Conservation (phyloP, 2,329 filamentous ascomycete species). For the Ophiosphaerella narmari region DNA sequence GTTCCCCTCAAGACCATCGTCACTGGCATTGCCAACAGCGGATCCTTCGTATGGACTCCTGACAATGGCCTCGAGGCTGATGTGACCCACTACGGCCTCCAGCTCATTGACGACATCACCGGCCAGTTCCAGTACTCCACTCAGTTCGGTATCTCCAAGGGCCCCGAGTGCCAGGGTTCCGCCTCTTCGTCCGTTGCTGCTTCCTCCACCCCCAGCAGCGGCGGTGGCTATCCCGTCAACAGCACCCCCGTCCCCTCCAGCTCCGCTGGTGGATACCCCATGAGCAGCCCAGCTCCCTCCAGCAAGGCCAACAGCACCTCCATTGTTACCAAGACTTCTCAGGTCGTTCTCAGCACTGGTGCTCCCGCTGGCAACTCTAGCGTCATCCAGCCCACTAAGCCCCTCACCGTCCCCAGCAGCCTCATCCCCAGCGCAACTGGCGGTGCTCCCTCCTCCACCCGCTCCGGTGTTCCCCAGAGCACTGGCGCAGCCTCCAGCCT, state of each 20-base stretch:
- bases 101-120: slow-evolving; percentile 63
- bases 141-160: slow-evolving; percentile 64
- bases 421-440: slow-evolving; percentile 37
- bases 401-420: slow-evolving; percentile 37
- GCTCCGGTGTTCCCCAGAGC: slow-evolving; percentile 26
- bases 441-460: slow-evolving; percentile 28
- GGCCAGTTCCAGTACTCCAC: slow-evolving; percentile 64
- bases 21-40: slow-evolving; percentile 61
- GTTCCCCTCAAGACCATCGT: slow-evolving; percentile 51
- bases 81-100: slow-evolving; percentile 62
- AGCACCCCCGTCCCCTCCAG: no score
- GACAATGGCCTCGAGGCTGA: slow-evolving; percentile 53
- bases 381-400: slow-evolving; percentile 42
- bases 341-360: slow-evolving; percentile 24
- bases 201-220: slow-evolving; percentile 3
- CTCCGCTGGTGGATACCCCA: slow-evolving; percentile 11
- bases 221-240: background rate
- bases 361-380: slow-evolving; percentile 28
- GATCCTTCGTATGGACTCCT: slow-evolving; percentile 61
- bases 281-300: slow-evolving; percentile 17
- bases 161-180: slow-evolving; percentile 25
- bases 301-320: slow-evolving; percentile 14
- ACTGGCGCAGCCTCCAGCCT: slow-evolving; percentile 42
- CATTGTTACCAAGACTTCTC: slow-evolving; percentile 14
- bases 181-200: slow-evolving; percentile 23